Conservation (phyloP, 129 eudicot genomes). For the Rutidosis leptorrhynchoides region DNA sequence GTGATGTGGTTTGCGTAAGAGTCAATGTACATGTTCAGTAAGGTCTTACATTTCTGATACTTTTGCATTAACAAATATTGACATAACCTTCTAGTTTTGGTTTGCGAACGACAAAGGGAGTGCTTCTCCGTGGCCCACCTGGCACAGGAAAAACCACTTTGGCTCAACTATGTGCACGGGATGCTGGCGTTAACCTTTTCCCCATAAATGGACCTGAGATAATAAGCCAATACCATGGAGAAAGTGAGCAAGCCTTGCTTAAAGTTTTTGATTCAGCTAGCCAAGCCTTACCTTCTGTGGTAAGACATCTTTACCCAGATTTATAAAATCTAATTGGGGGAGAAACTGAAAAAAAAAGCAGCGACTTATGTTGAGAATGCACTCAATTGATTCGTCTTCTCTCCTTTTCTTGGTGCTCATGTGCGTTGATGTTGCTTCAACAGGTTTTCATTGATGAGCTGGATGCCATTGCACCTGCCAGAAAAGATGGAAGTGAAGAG, state of each 20-base stretch:
- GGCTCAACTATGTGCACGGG: slow-evolving; percentile 69
- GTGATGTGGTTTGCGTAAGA: no score
- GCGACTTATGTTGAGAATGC: no score
- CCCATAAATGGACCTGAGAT: slow-evolving; percentile 90
- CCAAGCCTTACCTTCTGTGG: slow-evolving; percentile 85
- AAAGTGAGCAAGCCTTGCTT: slow-evolving; percentile 81
- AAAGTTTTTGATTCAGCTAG: slow-evolving; percentile 73
- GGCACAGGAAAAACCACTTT: slow-evolving; percentile 95
- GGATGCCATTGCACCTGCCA: slow-evolving; percentile 96
- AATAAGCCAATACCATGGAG: slow-evolving; percentile 72
- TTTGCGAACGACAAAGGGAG: slow-evolving; percentile 90
- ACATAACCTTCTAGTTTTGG: slow-evolving; percentile 83
- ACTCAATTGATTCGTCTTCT: background rate
- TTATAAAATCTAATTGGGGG: no score
- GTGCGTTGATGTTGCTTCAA: background rate
- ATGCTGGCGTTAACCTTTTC: slow-evolving; percentile 80
- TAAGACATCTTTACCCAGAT: slow-evolving; percentile 40
- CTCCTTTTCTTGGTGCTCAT: background rate
- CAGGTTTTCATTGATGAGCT: slow-evolving; percentile 95
- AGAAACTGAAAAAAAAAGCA: no score
- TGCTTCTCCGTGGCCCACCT: slow-evolving; percentile 93
- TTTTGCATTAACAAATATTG: no score
- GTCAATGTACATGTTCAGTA: slow-evolving; percentile 18
- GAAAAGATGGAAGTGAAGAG: slow-evolving; percentile 90
- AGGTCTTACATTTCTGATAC: no score